phyloP scores from a whole-genome alignment of 163 green algal species.

The Scenedesmus sp. region DNA sequence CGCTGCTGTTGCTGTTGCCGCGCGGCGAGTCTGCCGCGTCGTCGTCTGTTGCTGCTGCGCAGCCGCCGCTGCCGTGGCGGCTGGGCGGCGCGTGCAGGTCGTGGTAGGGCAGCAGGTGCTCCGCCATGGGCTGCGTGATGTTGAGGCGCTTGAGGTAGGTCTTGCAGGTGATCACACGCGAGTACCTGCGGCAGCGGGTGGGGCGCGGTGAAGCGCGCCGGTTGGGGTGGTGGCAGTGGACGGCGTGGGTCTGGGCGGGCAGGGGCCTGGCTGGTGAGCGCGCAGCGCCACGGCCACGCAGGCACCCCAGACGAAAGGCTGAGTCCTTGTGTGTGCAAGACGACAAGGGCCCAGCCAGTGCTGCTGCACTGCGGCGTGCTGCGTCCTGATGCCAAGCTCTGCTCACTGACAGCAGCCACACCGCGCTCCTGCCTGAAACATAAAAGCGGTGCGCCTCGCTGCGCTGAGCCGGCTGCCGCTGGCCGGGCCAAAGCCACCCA shows the following conservation, averaged over 20 bases:
- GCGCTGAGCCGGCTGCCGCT: too few relatives aligned
- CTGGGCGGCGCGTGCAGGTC: background rate
- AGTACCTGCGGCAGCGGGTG: slow-evolving; percentile 1
- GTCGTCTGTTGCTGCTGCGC: background rate
- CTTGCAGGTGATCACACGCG: slow-evolving; percentile 51
- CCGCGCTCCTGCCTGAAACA: too few relatives aligned
- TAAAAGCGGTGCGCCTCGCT: too few relatives aligned
- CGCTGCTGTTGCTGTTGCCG: background rate
- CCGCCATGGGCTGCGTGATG: slow-evolving; percentile 55
- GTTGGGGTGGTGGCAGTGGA: too few relatives aligned
- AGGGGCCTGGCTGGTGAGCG: background rate
- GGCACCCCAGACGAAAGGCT: too few relatives aligned
- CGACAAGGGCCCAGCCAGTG: too few relatives aligned
- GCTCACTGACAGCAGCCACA: too few relatives aligned
- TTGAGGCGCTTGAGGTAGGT: slow-evolving; percentile 59
- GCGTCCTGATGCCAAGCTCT: too few relatives aligned
- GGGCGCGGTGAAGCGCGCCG: background rate
- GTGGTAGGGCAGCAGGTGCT: slow-evolving; percentile 47
- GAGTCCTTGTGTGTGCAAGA: background rate
- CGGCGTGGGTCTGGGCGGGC: background rate
- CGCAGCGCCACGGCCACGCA: background rate
- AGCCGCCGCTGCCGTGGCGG: background rate
- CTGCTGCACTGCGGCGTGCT: too few relatives aligned
- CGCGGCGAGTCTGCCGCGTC: background rate
- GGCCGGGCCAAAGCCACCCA: too few relatives aligned